Evolutionary conservation across 2,329 filamentous ascomycete species (phyloP).

Genomic region (Epicoccum sorghinum): DNA sequence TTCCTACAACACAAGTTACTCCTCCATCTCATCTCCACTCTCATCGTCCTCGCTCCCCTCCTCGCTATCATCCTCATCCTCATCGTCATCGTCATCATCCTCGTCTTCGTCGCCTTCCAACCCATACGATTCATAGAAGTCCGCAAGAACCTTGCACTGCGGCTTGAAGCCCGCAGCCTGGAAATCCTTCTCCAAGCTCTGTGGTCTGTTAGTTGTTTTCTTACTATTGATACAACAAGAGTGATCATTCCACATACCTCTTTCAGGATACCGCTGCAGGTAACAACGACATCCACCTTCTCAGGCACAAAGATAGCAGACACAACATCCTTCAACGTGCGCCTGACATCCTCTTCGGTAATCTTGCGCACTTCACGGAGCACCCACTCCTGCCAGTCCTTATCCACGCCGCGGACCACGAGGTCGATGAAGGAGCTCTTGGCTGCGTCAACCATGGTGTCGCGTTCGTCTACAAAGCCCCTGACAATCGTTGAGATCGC

Average conservation of each 20-base stretch:
- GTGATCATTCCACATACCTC: constrained; percentile 66
- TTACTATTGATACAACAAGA: no score
- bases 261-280: constrained; percentile 82
- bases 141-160: constrained; percentile 72
- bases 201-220: constrained; percentile 10
- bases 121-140: constrained; percentile 91
- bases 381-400: constrained; percentile 78
- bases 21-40: constrained; percentile 38
- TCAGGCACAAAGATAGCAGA: constrained; percentile 80
- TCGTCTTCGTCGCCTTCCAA: constrained; percentile 69
- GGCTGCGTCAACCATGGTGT: constrained; percentile 82
- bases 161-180: constrained; percentile 78
- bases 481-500: constrained; percentile 90
- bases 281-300: constrained; percentile 84
- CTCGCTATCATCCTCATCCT: constrained; percentile 58
- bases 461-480: constrained; percentile 83
- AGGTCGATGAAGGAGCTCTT: constrained; percentile 81
- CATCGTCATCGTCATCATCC: constrained; percentile 64
- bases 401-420: constrained; percentile 76
- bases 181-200: constrained; percentile 80
- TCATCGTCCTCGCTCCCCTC: constrained; percentile 61
- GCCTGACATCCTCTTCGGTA: constrained; percentile 75
- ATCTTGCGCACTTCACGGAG: constrained; percentile 79
- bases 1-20: constrained; percentile 12
- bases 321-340: constrained; percentile 75